These are phyloP conservation scores for Blastomyces gilchristii DNA, from an alignment of 2,329 filamentous ascomycete species.

Conservation along the genomic window DNA sequence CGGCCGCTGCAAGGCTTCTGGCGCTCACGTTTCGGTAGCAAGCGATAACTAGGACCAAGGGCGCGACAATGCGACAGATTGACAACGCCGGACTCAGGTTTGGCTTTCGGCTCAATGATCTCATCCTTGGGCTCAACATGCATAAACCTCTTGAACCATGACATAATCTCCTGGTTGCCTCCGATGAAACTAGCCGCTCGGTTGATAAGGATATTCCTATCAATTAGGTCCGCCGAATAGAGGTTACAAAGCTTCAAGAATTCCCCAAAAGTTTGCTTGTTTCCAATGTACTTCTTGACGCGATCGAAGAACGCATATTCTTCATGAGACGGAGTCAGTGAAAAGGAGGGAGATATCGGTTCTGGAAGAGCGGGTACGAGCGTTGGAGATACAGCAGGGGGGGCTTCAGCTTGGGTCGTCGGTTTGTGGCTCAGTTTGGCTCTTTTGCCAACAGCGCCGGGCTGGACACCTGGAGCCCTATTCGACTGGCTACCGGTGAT, in stretches of 20 bases:
- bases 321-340: slow-evolving; percentile 65
- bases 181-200: slow-evolving; percentile 80
- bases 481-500: slow-evolving; percentile 27
- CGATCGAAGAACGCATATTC: slow-evolving; percentile 92
- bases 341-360: slow-evolving; percentile 66
- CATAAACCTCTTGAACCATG: slow-evolving; percentile 77
- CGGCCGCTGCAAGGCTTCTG: slow-evolving; percentile 87
- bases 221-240: slow-evolving; percentile 86
- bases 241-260: slow-evolving; percentile 96
- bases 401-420: slow-evolving; percentile 42
- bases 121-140: slow-evolving; percentile 62
- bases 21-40: slow-evolving; percentile 81
- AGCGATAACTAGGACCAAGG: slow-evolving; percentile 88
- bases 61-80: slow-evolving; percentile 90
- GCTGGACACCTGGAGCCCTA: slow-evolving; percentile 29
- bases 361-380: slow-evolving; percentile 80
- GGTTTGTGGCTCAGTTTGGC: slow-evolving; percentile 63
- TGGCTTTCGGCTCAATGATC: slow-evolving; percentile 65
- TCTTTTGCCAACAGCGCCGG: slow-evolving; percentile 47
- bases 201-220: slow-evolving; percentile 69
- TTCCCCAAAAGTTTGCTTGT: slow-evolving; percentile 85
- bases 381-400: slow-evolving; percentile 63
- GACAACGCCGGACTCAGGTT: slow-evolving; percentile 64
- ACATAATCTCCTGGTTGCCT: slow-evolving; percentile 77
- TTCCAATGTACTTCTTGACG: slow-evolving; percentile 90